Percentiles rank a stretch among this genome's conserved stretches.
Conservation (phyloP, 768 basidiomycete genomes). For the Leucocoprinus sp. region DNA sequence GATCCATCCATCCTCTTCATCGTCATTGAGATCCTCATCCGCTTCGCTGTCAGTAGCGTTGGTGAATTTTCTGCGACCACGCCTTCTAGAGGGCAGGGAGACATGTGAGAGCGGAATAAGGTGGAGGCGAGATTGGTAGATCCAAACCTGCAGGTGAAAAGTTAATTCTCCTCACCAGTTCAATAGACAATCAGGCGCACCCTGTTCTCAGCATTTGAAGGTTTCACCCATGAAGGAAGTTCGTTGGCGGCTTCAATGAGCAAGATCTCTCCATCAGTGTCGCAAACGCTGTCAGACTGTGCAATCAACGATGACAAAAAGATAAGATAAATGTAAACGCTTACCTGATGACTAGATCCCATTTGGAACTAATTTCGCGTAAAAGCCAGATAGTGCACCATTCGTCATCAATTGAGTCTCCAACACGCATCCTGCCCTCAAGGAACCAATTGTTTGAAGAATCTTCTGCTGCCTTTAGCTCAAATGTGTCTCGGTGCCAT, state of each 20-base stretch:
- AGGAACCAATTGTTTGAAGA: constrained; percentile 44
- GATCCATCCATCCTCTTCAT: constrained; percentile 44
- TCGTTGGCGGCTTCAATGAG: constrained; percentile 93
- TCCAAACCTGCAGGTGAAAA: constrained; percentile 69
- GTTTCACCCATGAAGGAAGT: constrained; percentile 86
- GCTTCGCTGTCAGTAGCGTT: constrained; percentile 40
- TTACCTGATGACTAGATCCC: constrained; percentile 78
- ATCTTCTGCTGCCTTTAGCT: constrained; percentile 58
- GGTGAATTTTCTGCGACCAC: constrained; percentile 35
- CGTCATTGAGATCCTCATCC: constrained; percentile 30
- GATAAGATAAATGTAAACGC: constrained; percentile 16
- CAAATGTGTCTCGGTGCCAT: constrained; percentile 82
- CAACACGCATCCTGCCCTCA: constrained; percentile 83
- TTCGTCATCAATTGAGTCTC: constrained; percentile 97
- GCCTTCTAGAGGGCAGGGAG: constrained; percentile 57
- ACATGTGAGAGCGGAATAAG: constrained; percentile 74
- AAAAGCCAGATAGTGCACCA: constrained; percentile 94
- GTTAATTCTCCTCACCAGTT: constrained; percentile 24
- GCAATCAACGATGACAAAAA: not conserved
- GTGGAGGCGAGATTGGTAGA: constrained; percentile 74
- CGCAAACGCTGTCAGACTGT: constrained; percentile 46
- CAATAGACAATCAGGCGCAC: constrained; percentile 43
- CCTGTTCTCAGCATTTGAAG: constrained; percentile 86
- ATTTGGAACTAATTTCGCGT: constrained; percentile 63
- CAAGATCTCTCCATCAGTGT: constrained; percentile 93